Conservation (phyloP, 305 asterid species). For the Plantago lanceolata region DNA sequence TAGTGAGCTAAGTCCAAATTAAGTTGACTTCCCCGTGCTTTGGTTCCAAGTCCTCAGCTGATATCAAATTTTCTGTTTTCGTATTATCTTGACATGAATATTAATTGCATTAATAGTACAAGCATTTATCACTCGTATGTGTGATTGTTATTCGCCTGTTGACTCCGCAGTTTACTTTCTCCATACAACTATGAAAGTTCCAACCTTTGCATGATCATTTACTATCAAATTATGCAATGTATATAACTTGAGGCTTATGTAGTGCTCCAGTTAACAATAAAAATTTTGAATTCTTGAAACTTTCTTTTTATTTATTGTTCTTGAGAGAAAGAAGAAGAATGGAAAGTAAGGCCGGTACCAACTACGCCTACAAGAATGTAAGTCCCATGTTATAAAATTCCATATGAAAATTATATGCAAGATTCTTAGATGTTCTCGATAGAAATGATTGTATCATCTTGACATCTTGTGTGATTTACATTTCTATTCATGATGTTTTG, state of each 20-base stretch:
- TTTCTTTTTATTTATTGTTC: no score
- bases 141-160: not conserved
- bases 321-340: no score
- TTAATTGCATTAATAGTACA: not conserved
- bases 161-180: not conserved
- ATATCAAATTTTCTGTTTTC: not conserved
- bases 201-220: not conserved
- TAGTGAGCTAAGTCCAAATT: not conserved
- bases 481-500: no score
- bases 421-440: not conserved
- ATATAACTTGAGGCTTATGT: not conserved
- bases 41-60: not conserved
- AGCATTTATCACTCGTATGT: not conserved
- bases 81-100: not conserved
- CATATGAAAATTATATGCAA: not conserved
- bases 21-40: not conserved
- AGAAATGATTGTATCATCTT: not conserved
- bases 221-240: no score
- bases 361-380: no score
- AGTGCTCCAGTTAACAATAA: no score
- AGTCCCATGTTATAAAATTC: no score
- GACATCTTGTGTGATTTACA: not conserved
- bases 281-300: no score
- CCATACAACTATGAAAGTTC: not conserved
- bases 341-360: no score